Evolutionary conservation across 805 yeast species (phyloP), one percentile per base, ranked within the genome.

Genomic region (Metschnikowia sp.): DNA sequence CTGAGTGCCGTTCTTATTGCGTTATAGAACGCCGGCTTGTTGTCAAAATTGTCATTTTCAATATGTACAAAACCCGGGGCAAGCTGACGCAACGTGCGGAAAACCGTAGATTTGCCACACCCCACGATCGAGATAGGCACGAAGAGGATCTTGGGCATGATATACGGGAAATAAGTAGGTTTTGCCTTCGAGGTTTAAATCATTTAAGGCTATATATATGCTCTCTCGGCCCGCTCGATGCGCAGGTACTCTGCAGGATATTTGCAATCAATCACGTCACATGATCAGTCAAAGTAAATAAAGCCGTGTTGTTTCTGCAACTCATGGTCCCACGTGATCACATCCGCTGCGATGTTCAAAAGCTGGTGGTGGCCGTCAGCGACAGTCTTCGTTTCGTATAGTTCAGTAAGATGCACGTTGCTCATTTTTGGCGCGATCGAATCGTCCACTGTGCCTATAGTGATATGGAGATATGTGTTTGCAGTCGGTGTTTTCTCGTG

Each of bases 61-160:
- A 87, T 72, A 56, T 84, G 86, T 0, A 78, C 84, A 84, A 96
- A 85, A 3, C 49, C 47, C 0, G 68, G 83, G 46, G 72, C 83
- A 9, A 91, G 63, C 9, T 72, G 59, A 0, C 58, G 51, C 36
- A 94, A 68, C 0, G 91, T 82, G 32, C 79, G 61, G 6, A 87
- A 80, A 0, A 87, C 78, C 0, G 97, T 89, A 0, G 97, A 90
- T 61, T 94, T 94, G 8, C 99, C 99, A 65, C 97, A 88, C 0
- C 98, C 98, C 44, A 92, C 79, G 0, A 96, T 89, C 0, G 97
- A 90, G 3, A 91, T 81, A 0, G 98, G 92, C 1, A 89, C 78
- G 3, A 94, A 58, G 0, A 88, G 76, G 60, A 80, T 85, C 54
- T 83, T 83, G 47, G 47, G 39, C 45, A 42, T 45, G n/a, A 12